phyloP scores from a whole-genome alignment of 441 rosid species.

The Gossypium gossypioides region DNA sequence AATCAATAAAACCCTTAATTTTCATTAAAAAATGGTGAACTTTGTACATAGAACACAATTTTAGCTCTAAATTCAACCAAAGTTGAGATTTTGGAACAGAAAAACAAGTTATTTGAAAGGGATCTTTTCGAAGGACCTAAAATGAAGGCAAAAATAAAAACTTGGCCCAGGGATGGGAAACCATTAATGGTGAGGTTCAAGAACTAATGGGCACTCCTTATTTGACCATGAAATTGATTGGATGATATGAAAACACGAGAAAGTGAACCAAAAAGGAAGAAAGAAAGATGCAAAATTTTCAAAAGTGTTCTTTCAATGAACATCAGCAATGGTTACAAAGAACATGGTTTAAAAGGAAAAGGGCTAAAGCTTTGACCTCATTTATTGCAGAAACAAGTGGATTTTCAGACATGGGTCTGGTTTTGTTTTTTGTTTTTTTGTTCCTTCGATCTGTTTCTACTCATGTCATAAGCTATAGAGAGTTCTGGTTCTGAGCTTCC shows the following conservation, averaged over 20 bases:
- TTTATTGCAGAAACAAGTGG: constrained; percentile 13
- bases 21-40: constrained; percentile 26
- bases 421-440: background rate
- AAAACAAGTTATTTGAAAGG: background rate
- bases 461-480: constrained; percentile 15
- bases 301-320: background rate
- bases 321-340: background rate
- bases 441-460: constrained; percentile 20
- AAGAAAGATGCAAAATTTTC: background rate
- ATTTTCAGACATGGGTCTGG: constrained; percentile 14
- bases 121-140: background rate
- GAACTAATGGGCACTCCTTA: constrained; percentile 1
- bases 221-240: background rate
- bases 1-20: constrained; percentile 10
- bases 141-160: background rate
- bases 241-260: background rate
- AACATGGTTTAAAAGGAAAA: background rate
- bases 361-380: constrained; percentile 14
- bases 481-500: constrained; percentile 18
- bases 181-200: background rate
- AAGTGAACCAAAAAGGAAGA: background rate
- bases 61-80: background rate
- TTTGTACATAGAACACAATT: background rate
- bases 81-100: constrained; percentile 3
- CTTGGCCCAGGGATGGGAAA: background rate